Conservation (phyloP, 2,329 filamentous ascomycete species). For the Talaromyces funiculosus region DNA sequence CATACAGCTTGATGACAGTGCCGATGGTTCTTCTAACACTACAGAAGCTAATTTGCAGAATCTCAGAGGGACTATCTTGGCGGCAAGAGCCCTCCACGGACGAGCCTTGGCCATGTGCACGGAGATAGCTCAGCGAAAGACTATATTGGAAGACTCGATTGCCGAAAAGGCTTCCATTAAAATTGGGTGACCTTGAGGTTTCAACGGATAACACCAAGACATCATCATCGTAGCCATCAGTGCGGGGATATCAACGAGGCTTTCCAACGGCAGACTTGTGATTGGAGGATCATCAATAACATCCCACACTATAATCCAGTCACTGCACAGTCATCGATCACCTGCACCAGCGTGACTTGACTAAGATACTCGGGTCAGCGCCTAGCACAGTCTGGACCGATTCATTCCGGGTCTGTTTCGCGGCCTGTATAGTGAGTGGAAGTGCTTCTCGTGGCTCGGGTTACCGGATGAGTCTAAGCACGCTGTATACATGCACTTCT, state of each 20-base stretch:
- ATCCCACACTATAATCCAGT: neutral
- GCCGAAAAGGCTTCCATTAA: neutral
- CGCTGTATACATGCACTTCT: neutral
- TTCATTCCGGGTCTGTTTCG: neutral
- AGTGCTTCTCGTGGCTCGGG: neutral
- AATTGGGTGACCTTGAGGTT: neutral
- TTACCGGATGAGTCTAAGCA: neutral
- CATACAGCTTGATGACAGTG: neutral
- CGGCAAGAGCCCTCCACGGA: neutral
- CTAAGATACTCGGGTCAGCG: neutral
- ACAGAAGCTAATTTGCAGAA: neutral
- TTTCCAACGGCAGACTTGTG: neutral
- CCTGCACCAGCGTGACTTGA: neutral
- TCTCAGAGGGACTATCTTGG: neutral
- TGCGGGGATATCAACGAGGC: conserved; percentile 5
- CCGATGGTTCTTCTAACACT: neutral
- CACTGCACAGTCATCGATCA: neutral
- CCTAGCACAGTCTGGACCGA: conserved; percentile 1
- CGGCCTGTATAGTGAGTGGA: neutral
- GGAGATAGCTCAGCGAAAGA: neutral
- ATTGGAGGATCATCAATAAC: conserved; percentile 2
- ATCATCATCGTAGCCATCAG: neutral
- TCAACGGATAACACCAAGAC: neutral
- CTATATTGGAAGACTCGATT: conserved; percentile 4
- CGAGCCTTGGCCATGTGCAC: neutral